Percentiles rank a stretch among this genome's conserved stretches.
These are phyloP conservation scores for Tolypocladium sp. DNA, from an alignment of 2,329 filamentous ascomycete species.

Conservation along the genomic window DNA sequence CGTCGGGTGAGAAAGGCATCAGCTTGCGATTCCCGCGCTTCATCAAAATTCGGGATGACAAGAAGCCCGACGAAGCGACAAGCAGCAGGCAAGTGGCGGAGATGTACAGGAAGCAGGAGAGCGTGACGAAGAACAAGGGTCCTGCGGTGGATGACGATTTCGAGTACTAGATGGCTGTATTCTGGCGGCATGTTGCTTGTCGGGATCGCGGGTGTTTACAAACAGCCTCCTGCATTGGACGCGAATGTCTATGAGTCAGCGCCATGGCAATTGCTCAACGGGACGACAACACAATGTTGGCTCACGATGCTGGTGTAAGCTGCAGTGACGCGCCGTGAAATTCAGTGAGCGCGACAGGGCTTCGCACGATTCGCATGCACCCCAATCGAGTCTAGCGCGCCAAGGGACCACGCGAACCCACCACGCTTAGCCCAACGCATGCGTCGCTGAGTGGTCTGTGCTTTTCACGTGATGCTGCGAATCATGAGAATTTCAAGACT, in stretches of 20 bases:
- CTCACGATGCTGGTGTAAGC: not conserved
- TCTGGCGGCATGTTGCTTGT: not conserved
- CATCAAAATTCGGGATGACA: constrained; percentile 86
- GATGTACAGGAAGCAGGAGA: constrained; percentile 95
- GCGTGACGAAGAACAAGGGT: constrained; percentile 75
- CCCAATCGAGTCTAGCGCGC: not conserved
- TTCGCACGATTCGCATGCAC: not conserved
- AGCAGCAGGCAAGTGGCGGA: constrained; percentile 79
- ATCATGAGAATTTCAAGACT: not conserved
- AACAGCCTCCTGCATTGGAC: too few relatives aligned
- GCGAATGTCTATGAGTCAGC: not conserved
- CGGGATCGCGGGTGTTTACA: not conserved
- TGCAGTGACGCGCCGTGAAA: not conserved
- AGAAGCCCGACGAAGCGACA: constrained; percentile 88
- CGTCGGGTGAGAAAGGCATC: constrained; percentile 65
- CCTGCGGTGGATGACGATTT: constrained; percentile 92
- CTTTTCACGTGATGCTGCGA: not conserved
- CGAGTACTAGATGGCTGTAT: constrained; percentile 59
- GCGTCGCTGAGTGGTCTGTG: not conserved
- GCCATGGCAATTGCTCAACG: not conserved
- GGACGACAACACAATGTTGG: not conserved
- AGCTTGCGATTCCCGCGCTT: constrained; percentile 87
- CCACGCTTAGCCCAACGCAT: not conserved
- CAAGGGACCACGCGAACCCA: not conserved
- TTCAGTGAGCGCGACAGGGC: not conserved